Percentiles rank a stretch among this genome's conserved stretches.
Evolutionary conservation across 2,329 filamentous ascomycete species (phyloP).

Genomic region (Verticillium longisporum): DNA sequence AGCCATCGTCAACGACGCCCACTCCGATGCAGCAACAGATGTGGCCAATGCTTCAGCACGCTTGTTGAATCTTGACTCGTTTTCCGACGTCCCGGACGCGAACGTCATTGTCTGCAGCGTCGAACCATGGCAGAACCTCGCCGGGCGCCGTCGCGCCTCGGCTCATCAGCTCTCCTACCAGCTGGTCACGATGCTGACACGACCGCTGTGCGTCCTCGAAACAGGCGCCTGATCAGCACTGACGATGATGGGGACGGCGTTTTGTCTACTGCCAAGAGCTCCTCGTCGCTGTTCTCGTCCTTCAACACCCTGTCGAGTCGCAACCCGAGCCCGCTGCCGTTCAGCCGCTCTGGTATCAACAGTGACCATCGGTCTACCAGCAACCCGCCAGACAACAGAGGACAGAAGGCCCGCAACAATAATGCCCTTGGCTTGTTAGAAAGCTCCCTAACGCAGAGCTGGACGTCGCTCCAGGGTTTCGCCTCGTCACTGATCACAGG

Average conservation of each 20-base stretch:
- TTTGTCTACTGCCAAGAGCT: slow-evolving; percentile 17
- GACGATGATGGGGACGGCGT: slow-evolving; percentile 18
- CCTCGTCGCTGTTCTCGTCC: slow-evolving; percentile 14
- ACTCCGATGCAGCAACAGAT: not conserved
- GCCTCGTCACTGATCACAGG: slow-evolving; percentile 36
- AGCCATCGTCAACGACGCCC: not conserved
- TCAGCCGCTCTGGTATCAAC: slow-evolving; percentile 24
- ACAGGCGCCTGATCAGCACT: slow-evolving; percentile 35
- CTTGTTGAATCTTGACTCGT: slow-evolving; percentile 7
- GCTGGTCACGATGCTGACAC: slow-evolving; percentile 33
- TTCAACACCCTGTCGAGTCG: slow-evolving; percentile 33
- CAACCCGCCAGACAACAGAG: not conserved
- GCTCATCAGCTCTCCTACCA: slow-evolving; percentile 38
- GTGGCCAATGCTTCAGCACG: not conserved
- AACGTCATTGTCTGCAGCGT: slow-evolving; percentile 4
- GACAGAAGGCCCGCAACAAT: not conserved
- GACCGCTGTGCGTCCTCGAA: slow-evolving; percentile 39
- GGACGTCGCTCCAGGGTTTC: slow-evolving; percentile 49
- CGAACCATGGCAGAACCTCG: slow-evolving; percentile 10
- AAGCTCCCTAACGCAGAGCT: slow-evolving; percentile 45
- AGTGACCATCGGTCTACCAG: slow-evolving; percentile 16
- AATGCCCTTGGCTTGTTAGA: slow-evolving; percentile 31
- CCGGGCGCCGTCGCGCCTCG: slow-evolving; percentile 27
- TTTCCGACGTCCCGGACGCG: slow-evolving; percentile 5
- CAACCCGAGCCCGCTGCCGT: slow-evolving; percentile 41